Conservation (phyloP, 257 asterid genomes). For the Solanum bulbocastanum region DNA sequence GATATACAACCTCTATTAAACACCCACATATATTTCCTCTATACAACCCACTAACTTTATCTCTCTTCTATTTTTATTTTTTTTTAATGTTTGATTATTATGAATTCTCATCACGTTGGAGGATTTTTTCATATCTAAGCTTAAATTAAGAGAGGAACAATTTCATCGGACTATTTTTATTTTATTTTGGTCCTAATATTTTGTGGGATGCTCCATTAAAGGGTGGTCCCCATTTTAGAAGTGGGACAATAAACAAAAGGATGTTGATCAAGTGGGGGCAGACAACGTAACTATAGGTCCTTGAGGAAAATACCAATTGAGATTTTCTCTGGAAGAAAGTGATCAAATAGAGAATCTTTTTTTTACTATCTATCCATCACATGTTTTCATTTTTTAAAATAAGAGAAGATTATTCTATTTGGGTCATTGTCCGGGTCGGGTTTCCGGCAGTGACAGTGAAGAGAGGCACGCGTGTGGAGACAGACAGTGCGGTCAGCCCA, state of each 20-base stretch:
- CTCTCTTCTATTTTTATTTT: not conserved
- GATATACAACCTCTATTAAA: not conserved
- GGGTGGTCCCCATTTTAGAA: not conserved
- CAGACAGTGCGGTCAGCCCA: constrained; percentile 1
- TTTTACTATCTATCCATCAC: constrained; percentile 1
- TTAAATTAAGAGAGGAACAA: too few species aligned
- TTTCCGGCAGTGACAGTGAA: not conserved
- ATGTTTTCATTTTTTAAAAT: not conserved
- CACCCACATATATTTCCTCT: not conserved
- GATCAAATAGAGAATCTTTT: not conserved
- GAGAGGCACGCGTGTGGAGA: constrained; percentile 4
- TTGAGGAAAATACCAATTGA: not conserved
- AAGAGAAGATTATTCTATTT: not conserved
- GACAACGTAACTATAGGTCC: not conserved
- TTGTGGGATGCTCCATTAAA: not conserved
- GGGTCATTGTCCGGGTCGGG: not conserved
- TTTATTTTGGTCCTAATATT: not conserved
- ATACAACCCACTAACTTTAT: too few species aligned
- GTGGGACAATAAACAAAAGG: constrained; percentile 1
- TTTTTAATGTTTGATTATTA: too few species aligned
- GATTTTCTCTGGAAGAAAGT: not conserved
- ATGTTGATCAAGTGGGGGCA: constrained; percentile 21
- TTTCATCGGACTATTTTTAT: too few species aligned
- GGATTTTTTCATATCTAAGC: too few species aligned
- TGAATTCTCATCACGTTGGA: not conserved